Evolutionary conservation across 768 basidiomycete species (phyloP), one percentile per base, ranked within the genome.

Genomic region (Tricholoma furcatifolium): DNA sequence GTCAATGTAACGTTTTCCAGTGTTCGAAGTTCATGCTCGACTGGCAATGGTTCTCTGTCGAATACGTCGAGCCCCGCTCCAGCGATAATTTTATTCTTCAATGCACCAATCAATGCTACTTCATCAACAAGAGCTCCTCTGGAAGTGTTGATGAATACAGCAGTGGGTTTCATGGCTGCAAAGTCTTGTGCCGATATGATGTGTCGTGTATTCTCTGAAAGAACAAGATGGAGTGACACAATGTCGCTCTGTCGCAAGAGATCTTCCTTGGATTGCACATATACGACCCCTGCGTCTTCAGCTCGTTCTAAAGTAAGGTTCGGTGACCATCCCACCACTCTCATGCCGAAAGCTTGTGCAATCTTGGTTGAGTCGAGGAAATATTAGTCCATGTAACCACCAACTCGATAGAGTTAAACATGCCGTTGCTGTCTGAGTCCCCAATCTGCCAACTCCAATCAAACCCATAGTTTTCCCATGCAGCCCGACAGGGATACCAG

Each of bases 51-150:
- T 60, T 88, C 84, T 32, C 76, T 60, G 42, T 85, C 84, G 60
- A 78, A 87, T 1, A 88, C 86, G 64, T 87, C 85, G 48, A 87
- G 62, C 0, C 81, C 85, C 0, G 79, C 85, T 0, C 83, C 85
- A 2, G 75, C 74, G 32, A 87, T 83, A 40, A 55, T 68, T 36
- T 71, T 73, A 31, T 74, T 61, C 51, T 72, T 63, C 53, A 87
- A 61, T 2, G 70, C 73, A 4, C 79, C 65, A 8, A 87, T 53
- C 31, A 89, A 61, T 0, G 79, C 85, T 0, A 46, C 56, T 58
- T 87, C 85, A 49, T 87, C 80, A 4, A 89, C 77, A 17, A 89
- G 62, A 2, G 83, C 83, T 0, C 87, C 87, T 49, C 86, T 67
- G 2, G 81, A 81, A 1, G 86, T 85, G 60, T 88, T 90, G 61